Conservation (phyloP, 768 basidiomycete genomes). For the Amanita muscaria region DNA sequence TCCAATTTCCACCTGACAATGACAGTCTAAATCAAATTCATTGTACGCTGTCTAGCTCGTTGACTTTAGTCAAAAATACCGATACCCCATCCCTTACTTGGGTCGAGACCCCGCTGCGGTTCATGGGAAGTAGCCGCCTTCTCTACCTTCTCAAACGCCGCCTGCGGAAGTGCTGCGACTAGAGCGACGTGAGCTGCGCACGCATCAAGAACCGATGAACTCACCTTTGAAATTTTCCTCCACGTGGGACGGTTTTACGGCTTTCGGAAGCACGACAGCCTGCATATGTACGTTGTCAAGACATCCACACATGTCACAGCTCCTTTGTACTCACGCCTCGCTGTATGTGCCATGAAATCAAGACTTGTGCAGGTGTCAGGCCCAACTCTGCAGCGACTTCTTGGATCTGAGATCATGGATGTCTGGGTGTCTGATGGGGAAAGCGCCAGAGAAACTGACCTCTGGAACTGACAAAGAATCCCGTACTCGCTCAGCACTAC, state of each 20-base stretch:
- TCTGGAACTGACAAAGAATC: slow-evolving; percentile 50
- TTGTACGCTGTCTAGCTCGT: too few relatives aligned
- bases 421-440: not conserved
- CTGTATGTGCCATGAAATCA: slow-evolving; percentile 72
- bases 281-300: slow-evolving; percentile 18
- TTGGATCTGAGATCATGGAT: slow-evolving; percentile 30
- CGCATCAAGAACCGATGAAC: slow-evolving; percentile 8
- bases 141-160: slow-evolving; percentile 37
- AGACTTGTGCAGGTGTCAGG: slow-evolving; percentile 67
- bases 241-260: slow-evolving; percentile 59
- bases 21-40: too few relatives aligned
- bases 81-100: slow-evolving; percentile 52
- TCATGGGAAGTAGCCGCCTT: slow-evolving; percentile 43
- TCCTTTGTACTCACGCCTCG: slow-evolving; percentile 49
- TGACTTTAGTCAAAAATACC: slow-evolving; percentile 57
- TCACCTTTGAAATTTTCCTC: slow-evolving; percentile 60
- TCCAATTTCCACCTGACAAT: slow-evolving; percentile 37
- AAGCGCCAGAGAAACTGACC: slow-evolving; percentile 20
- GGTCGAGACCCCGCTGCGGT: slow-evolving; percentile 48
- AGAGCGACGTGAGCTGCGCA: slow-evolving; percentile 23
- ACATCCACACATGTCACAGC: not conserved
- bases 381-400: slow-evolving; percentile 51
- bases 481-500: slow-evolving; percentile 49
- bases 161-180: slow-evolving; percentile 31
- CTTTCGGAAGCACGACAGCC: slow-evolving; percentile 72